A percentile compares a stretch with the other conserved stretches of the same genome.
Evolutionary conservation across 2,329 filamentous ascomycete genomes (phyloP).

Genomic region (Emydomyces testavorans): DNA sequence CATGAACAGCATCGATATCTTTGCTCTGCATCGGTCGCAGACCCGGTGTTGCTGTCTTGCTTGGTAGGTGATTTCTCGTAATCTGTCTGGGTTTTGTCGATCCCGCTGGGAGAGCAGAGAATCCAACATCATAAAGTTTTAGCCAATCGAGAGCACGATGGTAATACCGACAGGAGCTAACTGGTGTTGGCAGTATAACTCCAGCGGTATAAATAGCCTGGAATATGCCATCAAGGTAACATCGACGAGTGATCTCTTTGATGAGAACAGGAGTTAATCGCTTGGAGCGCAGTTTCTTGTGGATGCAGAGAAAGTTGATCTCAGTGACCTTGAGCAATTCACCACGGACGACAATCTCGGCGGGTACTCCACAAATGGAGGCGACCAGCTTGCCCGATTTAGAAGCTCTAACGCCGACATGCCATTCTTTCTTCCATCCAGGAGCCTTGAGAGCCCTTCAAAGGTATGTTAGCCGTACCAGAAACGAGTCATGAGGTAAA

Average conservation of each 20-base stretch:
- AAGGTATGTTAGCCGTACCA: neutral
- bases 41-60: conserved; percentile 58
- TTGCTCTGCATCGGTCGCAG: conserved; percentile 67
- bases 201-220: conserved; percentile 95
- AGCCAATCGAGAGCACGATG: conserved; percentile 91
- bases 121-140: conserved; percentile 89
- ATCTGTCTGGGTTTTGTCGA: conserved; percentile 81
- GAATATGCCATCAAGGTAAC: conserved; percentile 75
- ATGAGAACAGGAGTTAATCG: conserved; percentile 87
- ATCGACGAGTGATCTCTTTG: conserved; percentile 90
- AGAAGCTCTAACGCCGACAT: conserved; percentile 79
- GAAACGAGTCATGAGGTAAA: neutral
- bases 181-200: conserved; percentile 76
- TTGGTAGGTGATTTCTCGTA: conserved; percentile 71
- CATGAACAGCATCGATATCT: conserved; percentile 64
- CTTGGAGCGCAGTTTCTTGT: conserved; percentile 94
- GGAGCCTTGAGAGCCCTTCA: conserved; percentile 82
- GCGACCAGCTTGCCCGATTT: conserved; percentile 80
- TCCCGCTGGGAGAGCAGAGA: conserved; percentile 72
- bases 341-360: conserved; percentile 66
- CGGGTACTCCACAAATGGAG: conserved; percentile 89
- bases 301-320: conserved; percentile 96
- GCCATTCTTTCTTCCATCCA: conserved; percentile 88
- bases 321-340: conserved; percentile 69
- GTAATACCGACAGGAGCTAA: conserved; percentile 90